Evolutionary conservation across 352 stramenopile species (phyloP), one percentile per base, ranked within the genome.

Genomic region (Globisporangium nagaii): DNA sequence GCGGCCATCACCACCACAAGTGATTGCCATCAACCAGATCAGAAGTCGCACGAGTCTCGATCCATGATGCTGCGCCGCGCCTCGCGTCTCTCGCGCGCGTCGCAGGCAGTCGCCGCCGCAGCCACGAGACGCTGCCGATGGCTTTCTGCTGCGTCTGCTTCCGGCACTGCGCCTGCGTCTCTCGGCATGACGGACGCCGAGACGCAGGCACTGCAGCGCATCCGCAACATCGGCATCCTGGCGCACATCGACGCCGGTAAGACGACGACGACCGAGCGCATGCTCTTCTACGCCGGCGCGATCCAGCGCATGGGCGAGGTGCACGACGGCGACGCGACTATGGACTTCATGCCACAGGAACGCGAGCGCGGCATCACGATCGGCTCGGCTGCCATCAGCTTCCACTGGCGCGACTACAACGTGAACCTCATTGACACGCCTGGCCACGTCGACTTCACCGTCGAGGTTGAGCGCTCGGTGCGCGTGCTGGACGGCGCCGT

Each of bases 181-280:
- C n/a, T n/a, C n/a, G n/a, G n/a, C n/a, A 20, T 42, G 36, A 58
- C 34, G 37, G 54, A 62, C 25, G 63, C 27, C 2, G 40, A 52
- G 12, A n/a, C 22, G 7, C 41, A 44, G 36, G 41, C 53, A 22
- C 68, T 80, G 35, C 13, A 10, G 6, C 53, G 56, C 42, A 84
- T 96, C 73, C 89, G 97, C 54, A 99, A 99, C 77, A 98, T 99
- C 67, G 96, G 97, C 59, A 99, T 99, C 68, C 93, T 99, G 71
- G 97, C 97, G 25, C 97, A 99, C 76, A 99, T 99, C 61, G 97
- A 99, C 72, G 96, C 96, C 8, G 96, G 96, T 17, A 99, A 99
- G 79, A 99, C 97, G 9, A 99, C 97, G 25, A 98, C 95, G 12
- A 99, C 96, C 17, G 97, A 99, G 73, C 87, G 96, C 59, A 98